Evolutionary conservation across 768 basidiomycete genomes (phyloP).

Genomic region (Boletus rubescentipes): DNA sequence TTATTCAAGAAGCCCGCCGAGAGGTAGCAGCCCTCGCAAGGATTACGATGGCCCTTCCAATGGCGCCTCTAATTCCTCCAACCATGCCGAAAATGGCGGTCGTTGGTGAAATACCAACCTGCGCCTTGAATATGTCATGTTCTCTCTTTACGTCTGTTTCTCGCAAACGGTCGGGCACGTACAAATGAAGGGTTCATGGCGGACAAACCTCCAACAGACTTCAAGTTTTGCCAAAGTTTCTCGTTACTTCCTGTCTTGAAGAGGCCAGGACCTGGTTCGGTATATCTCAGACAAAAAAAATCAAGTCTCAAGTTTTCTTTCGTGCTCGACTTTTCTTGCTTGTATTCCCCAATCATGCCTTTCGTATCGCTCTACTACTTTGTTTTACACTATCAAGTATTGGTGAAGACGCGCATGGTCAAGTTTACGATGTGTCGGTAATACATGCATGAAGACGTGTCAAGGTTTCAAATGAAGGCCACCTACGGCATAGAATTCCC

Average conservation of each 20-base stretch:
- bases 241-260: constrained; percentile 49
- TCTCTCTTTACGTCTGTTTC: constrained; percentile 28
- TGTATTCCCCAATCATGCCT: constrained; percentile 35
- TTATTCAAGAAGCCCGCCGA: constrained; percentile 77
- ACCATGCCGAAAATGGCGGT: constrained; percentile 42
- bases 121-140: constrained; percentile 22
- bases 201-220: constrained; percentile 35
- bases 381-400: constrained; percentile 44
- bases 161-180: constrained; percentile 43
- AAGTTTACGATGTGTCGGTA: constrained; percentile 39
- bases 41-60: constrained; percentile 47
- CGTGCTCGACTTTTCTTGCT: constrained; percentile 55
- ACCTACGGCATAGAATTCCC: constrained; percentile 7
- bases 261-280: constrained; percentile 48
- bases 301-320: constrained; percentile 69
- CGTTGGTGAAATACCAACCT: constrained; percentile 58
- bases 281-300: constrained; percentile 49
- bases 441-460: constrained; percentile 35
- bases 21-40: constrained; percentile 60
- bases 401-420: constrained; percentile 37
- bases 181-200: constrained; percentile 43
- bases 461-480: constrained; percentile 22
- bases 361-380: constrained; percentile 48
- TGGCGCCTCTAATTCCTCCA: constrained; percentile 35
- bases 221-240: constrained; percentile 54